Evolutionary conservation across 768 basidiomycete genomes (phyloP).

Genomic region (Lenzites betulinus): DNA sequence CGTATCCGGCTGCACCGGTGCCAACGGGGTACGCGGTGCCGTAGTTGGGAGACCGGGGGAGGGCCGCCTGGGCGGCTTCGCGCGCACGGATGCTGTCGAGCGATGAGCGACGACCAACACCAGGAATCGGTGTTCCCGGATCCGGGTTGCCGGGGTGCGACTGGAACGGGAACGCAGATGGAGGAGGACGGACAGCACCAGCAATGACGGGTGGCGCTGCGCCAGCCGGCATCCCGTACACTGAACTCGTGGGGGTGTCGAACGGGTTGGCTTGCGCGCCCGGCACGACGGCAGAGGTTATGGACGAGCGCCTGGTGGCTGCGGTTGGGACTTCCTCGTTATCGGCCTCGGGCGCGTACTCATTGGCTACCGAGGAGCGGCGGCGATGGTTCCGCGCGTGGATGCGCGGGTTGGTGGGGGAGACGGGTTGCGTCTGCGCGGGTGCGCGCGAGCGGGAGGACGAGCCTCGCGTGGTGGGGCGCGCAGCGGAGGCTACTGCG

Average conservation of each 20-base stretch:
- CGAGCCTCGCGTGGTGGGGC: not conserved
- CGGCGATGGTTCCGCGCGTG: slow-evolving; percentile 29
- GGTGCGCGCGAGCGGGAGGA: slow-evolving; percentile 9
- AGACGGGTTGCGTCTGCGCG: slow-evolving; percentile 2
- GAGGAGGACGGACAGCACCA: slow-evolving; percentile 34
- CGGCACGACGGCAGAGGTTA: slow-evolving; percentile 3
- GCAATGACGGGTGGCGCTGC: slow-evolving; percentile 4
- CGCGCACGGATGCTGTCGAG: slow-evolving; percentile 23
- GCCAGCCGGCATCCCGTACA: slow-evolving; percentile 13
- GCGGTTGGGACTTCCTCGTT: slow-evolving; percentile 5
- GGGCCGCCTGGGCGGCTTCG: slow-evolving; percentile 11
- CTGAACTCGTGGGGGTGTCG: slow-evolving; percentile 21
- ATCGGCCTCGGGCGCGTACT: slow-evolving; percentile 19
- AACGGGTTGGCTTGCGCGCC: slow-evolving; percentile 16
- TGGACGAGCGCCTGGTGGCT: not conserved
- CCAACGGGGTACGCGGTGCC: slow-evolving; percentile 25
- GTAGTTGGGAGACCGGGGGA: slow-evolving; percentile 9
- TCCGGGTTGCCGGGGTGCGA: slow-evolving; percentile 69
- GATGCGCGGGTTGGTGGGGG: slow-evolving; percentile 19
- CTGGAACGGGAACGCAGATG: slow-evolving; percentile 58
- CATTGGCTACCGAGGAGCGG: slow-evolving; percentile 24
- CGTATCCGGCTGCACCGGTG: slow-evolving; percentile 17
- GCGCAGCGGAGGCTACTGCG: slow-evolving; percentile 2
- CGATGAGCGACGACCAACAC: slow-evolving; percentile 43
- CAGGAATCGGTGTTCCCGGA: slow-evolving; percentile 47